Percentiles rank a stretch among this genome's conserved stretches.
Evolutionary conservation across 2,329 filamentous ascomycete species (phyloP).

Genomic region (Capronia coronata): DNA sequence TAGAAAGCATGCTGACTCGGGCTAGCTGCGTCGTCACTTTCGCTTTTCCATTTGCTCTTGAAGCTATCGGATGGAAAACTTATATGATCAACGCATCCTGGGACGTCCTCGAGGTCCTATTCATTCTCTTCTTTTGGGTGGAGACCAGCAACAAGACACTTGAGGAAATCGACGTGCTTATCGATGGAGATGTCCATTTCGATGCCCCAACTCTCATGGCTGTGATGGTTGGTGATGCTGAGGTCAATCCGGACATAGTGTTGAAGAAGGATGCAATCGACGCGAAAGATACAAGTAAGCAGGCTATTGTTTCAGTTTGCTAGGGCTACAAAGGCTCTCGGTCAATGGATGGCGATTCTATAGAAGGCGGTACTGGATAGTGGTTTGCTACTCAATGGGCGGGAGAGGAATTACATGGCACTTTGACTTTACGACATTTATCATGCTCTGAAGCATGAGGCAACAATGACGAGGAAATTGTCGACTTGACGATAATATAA

Average conservation of each 20-base stretch:
- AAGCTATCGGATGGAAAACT: conserved; percentile 31
- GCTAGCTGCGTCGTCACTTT: conserved; percentile 36
- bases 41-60: conserved; percentile 40
- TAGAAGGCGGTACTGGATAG: no score
- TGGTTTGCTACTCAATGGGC: no score
- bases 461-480: no score
- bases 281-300: no score
- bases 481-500: no score
- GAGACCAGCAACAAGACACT: conserved; percentile 27
- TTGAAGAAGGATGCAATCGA: no score
- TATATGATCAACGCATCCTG: conserved; percentile 43
- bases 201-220: not conserved
- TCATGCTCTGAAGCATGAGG: no score
- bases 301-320: no score
- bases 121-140: conserved; percentile 21
- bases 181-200: conserved; percentile 16
- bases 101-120: conserved; percentile 37
- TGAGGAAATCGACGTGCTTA: conserved; percentile 28
- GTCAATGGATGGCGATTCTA: no score
- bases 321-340: no score
- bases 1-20: not conserved
- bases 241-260: not conserved
- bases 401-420: no score
- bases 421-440: no score
- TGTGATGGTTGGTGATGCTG: not conserved